Conservation (phyloP, 2,329 filamentous ascomycete species). For the Phaeophleospora eucalypticola region DNA sequence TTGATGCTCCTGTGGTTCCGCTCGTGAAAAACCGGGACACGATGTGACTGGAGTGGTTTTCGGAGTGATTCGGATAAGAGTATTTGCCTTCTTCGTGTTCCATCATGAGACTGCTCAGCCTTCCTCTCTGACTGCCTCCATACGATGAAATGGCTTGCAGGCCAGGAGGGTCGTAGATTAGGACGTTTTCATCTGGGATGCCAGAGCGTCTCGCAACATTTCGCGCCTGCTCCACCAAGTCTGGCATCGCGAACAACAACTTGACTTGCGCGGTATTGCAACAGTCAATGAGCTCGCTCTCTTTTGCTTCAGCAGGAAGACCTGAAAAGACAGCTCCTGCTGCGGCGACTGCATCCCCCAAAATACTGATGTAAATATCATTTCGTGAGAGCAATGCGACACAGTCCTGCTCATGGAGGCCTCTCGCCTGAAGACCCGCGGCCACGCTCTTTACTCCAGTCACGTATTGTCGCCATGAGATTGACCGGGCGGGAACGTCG, state of each 20-base stretch:
- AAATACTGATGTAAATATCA: constrained; percentile 10
- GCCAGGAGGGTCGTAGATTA: background rate
- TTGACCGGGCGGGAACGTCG: background rate
- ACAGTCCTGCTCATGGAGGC: constrained; percentile 7
- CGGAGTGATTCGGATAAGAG: background rate
- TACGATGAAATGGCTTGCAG: background rate
- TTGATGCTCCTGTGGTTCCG: background rate
- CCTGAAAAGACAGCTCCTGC: constrained; percentile 9
- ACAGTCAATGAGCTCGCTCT: constrained; percentile 12
- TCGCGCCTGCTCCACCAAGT: background rate
- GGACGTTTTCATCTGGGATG: background rate
- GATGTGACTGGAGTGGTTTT: too few relatives aligned
- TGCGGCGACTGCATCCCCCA: constrained; percentile 12
- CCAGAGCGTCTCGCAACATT: background rate
- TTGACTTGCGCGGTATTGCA: background rate
- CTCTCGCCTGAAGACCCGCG: constrained; percentile 3
- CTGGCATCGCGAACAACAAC: background rate
- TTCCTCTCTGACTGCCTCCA: background rate
- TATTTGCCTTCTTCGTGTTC: background rate
- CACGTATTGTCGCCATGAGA: constrained; percentile 7
- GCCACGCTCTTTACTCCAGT: constrained; percentile 9
- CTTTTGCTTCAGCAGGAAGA: background rate
- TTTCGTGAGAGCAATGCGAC: constrained; percentile 10
- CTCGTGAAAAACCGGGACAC: background rate
- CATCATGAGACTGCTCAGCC: background rate